Evolutionary conservation across 1,284 basidiomycete genomes (phyloP), one percentile per base, ranked within the genome.

Genomic region (Ustilago hordei): DNA sequence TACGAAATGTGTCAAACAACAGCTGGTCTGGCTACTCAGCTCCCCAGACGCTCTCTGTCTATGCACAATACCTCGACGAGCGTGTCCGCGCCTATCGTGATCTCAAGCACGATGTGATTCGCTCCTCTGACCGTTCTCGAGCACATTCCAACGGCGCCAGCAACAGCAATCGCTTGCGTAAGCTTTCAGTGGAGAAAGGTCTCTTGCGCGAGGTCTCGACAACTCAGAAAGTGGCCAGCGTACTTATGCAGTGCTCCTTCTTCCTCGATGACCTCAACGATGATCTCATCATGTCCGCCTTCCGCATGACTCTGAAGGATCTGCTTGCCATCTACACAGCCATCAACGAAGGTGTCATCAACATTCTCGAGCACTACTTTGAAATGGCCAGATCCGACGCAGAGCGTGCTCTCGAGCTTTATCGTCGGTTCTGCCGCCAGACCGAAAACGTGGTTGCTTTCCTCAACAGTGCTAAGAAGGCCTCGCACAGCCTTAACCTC

Each of bases 331-430:
- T 99, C 19, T 98, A 98, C 87, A 95, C 97, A 84, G 95, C 94
- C 3, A 93, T 95, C 69, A 99, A 99, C 82, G 96, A 99, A 85
- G 96, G 96, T 64, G 94, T 98, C 55, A 97, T 98, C 88, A 99
- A 98, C 86, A 91, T 98, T 41, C 77, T 85, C 36, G 97, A 98
- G 85, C 93, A 97, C 87, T 99, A 98, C 87, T 98, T 99, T 84
- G 96, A 98, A 85, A 99, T 99, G 97, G 94, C 95, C 4, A 92
- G 93, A 78, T 87, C 92, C 28, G 96, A 99, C 86, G 97, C 96
- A 0, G 89, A 91, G 61, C 91, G 93, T 41, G 93, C 97, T 2
- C 90, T 99, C 38, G 88, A 89, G 36, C 92, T 98, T 73, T 99
- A 99, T 88, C 93, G 94, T 69, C 91, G 92, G 73, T 99, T 99